Evolutionary conservation across 2,329 filamentous ascomycete genomes (phyloP).

Genomic region (Phaeosphaeria sp.): DNA sequence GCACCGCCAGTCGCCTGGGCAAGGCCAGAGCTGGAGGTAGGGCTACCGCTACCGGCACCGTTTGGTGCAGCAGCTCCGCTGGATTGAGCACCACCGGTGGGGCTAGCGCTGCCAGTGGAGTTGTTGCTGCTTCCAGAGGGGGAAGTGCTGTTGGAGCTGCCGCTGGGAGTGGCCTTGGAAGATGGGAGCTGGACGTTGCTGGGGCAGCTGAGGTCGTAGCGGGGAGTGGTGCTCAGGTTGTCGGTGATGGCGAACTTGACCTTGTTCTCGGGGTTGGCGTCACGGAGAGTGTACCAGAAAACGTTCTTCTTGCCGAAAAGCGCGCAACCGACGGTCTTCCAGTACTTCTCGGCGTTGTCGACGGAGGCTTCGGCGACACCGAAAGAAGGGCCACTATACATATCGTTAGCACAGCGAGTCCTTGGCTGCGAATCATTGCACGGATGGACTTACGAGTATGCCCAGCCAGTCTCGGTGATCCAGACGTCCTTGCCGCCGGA

Average conservation of each 20-base stretch:
- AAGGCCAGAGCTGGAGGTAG: neutral
- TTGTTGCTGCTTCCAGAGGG: neutral
- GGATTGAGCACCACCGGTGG: neutral
- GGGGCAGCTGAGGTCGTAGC: constrained; percentile 62
- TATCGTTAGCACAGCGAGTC: too few species aligned
- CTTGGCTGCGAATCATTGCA: too few species aligned
- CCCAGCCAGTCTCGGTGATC: constrained; percentile 50
- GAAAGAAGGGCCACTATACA: constrained; percentile 37
- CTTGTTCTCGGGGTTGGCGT: constrained; percentile 62
- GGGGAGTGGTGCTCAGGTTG: constrained; percentile 59
- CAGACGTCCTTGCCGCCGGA: constrained; percentile 44
- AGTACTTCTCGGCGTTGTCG: constrained; percentile 42
- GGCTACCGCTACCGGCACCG: neutral
- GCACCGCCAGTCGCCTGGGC: constrained; percentile 5
- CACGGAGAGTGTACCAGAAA: constrained; percentile 47
- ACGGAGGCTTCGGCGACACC: constrained; percentile 35
- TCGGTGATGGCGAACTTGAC: constrained; percentile 66
- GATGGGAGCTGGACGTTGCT: constrained; percentile 21
- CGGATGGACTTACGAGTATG: too few species aligned
- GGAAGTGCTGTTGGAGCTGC: constrained; percentile 15
- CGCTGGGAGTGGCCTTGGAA: constrained; percentile 14
- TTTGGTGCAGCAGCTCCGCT: neutral
- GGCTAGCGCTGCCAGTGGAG: neutral
- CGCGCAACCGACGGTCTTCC: constrained; percentile 43
- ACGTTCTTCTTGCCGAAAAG: constrained; percentile 42